Evolutionary conservation across 208 protist genomes (phyloP), one percentile per base, ranked within the genome.

Genomic region (Leishmania arabica): DNA sequence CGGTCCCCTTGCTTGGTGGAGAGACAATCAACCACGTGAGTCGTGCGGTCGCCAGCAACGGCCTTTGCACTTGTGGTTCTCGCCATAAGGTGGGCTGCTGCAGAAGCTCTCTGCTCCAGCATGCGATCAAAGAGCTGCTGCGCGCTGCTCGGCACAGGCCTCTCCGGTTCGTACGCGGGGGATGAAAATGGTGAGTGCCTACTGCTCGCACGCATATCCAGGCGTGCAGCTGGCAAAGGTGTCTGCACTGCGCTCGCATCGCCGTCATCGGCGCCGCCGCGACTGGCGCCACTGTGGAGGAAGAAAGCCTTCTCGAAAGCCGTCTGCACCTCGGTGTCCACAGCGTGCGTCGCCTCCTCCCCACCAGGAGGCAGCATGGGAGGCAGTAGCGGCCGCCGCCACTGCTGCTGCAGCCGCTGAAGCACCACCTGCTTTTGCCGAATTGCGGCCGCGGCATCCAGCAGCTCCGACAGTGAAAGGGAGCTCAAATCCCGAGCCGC

Each of bases 361-460:
- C 37, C 40, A 9, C 31, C 80, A 42, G 24, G 73, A 24, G 64
- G 40, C 47, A 47, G 31, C 51, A 40, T 68, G 17, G 49, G 40
- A 54, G 78, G 74, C 34, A 34, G 34, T 60, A 17, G 65, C 7
- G 83, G 72, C n/a, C 76, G 76, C 60, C 27, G 62, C 81, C 77
- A 79, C 40, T 84, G 74, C 40, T 84, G 71, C 40, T 91, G 86
- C 71, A 88, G 54, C 78, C 91, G 89, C 81, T 95, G 87, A 27
- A 94, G 82, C 13, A 88, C 80, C 17, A 91, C 74, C 60, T 94
- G 92, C 54, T 86, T 84, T 65, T 88, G 82, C 34, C 89, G 87
- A 60, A 96, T 90, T 17, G 86, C 80, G 19, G 91, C 91, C 24
- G 93, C 93, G 37, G 87, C 89, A 42, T 95, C 90, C 66, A 96